Evolutionary conservation across 306 rosid species (phyloP), one percentile per base, ranked within the genome.

Genomic region (Benincasa hispida): DNA sequence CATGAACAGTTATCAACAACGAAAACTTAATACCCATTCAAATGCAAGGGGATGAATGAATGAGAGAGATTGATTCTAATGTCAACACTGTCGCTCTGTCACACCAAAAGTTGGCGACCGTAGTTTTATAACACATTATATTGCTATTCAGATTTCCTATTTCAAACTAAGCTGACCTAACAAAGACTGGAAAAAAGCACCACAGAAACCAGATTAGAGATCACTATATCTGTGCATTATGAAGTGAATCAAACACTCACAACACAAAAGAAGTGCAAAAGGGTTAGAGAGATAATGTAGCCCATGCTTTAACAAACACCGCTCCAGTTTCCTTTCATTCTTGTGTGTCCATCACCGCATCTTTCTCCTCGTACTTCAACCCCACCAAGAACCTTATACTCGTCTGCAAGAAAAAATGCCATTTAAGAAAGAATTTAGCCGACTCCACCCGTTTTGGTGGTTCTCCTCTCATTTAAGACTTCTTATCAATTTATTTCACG

Each of bases 301-400:
- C 24, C 42, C 61, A 41, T 60, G 65, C 58, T 76, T 76, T 34
- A 13, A 41, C 22, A 57, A 13, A 41, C 24, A 57, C 28, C 35
- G 47, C 68, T 70, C 35, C 75, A 2, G 7, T 37, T 68, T 72
- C 32, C 19, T 11, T 54, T 67, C 75, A 85, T 81, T 87, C 91
- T 56, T 84, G 83, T 2, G 87, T 81, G 63, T 88, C 91, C 54
- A 85, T 76, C 77, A 83, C 87, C 17, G 13, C 76, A 10, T 73
- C 87, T 54, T 82, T 89, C 88, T 86, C 96, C 47, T 89, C 95
- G 58, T 83, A 90, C 82, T 87, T 88, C 65, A 94, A 92, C 54
- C 76, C 89, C 83, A 91, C 96, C 86, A 92, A 79, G 80, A 85
- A 94, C 90, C 93, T 79, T 77, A 90, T 84, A 74, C 91, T 81